Evolutionary conservation across 805 yeast genomes (phyloP), one percentile per base, ranked within the genome.

Genomic region (Alloascoidea hylecoeti): DNA sequence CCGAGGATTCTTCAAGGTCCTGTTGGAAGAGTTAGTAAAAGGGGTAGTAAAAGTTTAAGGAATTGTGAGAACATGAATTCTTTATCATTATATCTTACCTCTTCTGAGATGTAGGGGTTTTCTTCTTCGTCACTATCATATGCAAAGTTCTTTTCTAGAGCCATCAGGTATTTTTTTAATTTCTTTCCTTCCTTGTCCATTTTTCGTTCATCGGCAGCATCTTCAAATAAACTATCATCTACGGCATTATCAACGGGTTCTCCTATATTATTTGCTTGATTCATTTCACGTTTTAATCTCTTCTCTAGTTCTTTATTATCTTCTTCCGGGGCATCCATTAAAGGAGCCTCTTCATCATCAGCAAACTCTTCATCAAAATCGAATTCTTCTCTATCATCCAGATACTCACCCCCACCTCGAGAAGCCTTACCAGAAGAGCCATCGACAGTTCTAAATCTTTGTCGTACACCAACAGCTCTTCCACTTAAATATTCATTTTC

Each of bases 341-440:
- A 82, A 18, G 98, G 98, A 1, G 97, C 97, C 55, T 89, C 98
- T 61, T 92, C 98, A 56, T 92, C 98, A 57, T 92, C 98, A 17
- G 92, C 96, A 58, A 92, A 92, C 55, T 88, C 96, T 55, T 92
- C 97, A 48, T 92, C 96, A 51, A 68, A 89, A 59, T 89, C 98
- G 50, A 92, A 61, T 51, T 86, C 96, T 46, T 88, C 96, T 45
- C 82, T 85, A 41, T 85, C 95, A 6, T 85, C 78, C 46, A 75
- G 84, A 43, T 74, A 51, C 33, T 63, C 71, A 46, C 60, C 33
- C 61, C 68, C 27, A 54, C 63, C 30, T 50, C 64, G 47, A 34
- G 50, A 58, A 30, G 57, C 54, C 47, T 56, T 47, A 38, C 57
- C 53, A 46, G 53, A 53, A 35, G 62, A 61, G 12, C 63, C 61